Evolutionary conservation across 2,329 filamentous ascomycete genomes (phyloP).

Genomic region (Chaetothyriales sp.): DNA sequence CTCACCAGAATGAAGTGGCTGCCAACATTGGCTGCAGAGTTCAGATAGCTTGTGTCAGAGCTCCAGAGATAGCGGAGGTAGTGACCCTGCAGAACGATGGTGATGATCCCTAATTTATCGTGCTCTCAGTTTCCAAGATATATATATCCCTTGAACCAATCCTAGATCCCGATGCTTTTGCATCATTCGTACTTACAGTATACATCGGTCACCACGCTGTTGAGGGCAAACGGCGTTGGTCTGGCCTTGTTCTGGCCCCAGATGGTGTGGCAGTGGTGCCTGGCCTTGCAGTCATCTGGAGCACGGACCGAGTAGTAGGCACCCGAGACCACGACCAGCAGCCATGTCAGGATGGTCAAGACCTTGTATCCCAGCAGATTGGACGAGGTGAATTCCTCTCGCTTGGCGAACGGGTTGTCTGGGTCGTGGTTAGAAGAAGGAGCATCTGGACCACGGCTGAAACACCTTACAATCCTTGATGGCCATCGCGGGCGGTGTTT

Average conservation of each 20-base stretch:
- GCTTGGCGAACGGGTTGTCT: constrained; percentile 65
- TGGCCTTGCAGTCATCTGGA: constrained; percentile 45
- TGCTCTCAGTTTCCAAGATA: neutral
- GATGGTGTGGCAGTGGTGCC: constrained; percentile 46
- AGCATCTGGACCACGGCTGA: neutral
- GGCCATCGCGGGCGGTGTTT: neutral
- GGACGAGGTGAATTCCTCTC: constrained; percentile 47
- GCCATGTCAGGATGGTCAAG: constrained; percentile 58
- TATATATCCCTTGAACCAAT: neutral
- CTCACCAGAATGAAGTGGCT: constrained; percentile 57
- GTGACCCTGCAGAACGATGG: constrained; percentile 49
- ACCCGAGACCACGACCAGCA: constrained; percentile 54
- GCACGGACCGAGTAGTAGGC: constrained; percentile 57
- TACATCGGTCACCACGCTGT: constrained; percentile 45
- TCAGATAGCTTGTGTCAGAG: constrained; percentile 44
- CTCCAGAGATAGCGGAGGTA: constrained; percentile 68
- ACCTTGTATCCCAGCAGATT: constrained; percentile 60
- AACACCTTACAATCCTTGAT: neutral
- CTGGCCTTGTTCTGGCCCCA: constrained; percentile 57
- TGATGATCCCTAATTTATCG: constrained; percentile 3
- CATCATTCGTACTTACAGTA: constrained; percentile 47
- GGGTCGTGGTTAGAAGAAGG: neutral
- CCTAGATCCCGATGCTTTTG: constrained; percentile 27
- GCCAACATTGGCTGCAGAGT: constrained; percentile 60
- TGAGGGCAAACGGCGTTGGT: constrained; percentile 61